phyloP scores from a whole-genome alignment of 768 basidiomycete genomes.

The Mycena crocata region DNA sequence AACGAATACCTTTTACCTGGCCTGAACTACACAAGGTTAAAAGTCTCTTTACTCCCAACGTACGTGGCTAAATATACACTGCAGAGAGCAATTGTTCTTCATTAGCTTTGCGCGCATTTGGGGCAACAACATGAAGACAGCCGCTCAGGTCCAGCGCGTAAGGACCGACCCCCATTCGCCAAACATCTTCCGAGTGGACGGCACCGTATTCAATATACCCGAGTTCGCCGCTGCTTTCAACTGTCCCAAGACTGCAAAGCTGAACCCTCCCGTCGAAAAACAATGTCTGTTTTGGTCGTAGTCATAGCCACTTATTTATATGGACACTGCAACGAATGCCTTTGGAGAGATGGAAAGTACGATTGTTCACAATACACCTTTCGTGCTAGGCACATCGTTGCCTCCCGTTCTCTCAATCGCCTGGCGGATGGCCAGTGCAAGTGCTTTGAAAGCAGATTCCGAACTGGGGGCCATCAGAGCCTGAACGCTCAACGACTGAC shows the following conservation, averaged over 20 bases:
- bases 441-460: constrained; percentile 97
- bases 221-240: constrained; percentile 92
- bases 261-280: constrained; percentile 85
- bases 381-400: constrained; percentile 94
- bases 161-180: constrained; percentile 94
- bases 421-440: constrained; percentile 94
- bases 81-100: constrained; percentile 94
- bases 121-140: constrained; percentile 85
- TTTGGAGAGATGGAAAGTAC: constrained; percentile 17
- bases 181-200: constrained; percentile 80
- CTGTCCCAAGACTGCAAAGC: constrained; percentile 79
- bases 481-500: not conserved
- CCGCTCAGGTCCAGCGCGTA: constrained; percentile 80
- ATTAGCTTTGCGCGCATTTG: constrained; percentile 90
- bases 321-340: too few relatives aligned
- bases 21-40: constrained; percentile 76
- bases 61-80: constrained; percentile 10
- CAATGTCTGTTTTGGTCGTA: constrained; percentile 86
- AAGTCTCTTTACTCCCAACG: not conserved
- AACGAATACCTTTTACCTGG: constrained; percentile 86
- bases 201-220: constrained; percentile 87
- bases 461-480: constrained; percentile 86
- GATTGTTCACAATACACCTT: constrained; percentile 94
- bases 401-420: constrained; percentile 93
- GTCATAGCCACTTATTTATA: too few relatives aligned